Base-by-base conservation (phyloP, 2,329 filamentous ascomycete species). In the Coniosporium uncinatum region DNA sequence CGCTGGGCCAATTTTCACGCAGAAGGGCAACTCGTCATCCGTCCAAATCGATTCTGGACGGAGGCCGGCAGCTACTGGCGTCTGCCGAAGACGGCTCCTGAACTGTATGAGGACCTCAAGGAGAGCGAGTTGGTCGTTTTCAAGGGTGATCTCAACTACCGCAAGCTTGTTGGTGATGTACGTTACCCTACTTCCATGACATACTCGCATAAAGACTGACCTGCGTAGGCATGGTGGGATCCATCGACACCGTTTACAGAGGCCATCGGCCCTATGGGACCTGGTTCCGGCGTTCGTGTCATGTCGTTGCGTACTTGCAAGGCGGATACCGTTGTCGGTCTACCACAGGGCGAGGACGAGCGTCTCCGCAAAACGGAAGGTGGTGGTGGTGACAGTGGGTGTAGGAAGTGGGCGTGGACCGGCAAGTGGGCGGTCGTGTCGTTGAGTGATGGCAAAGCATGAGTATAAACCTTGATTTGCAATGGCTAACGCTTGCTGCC, bases 361-460 rank as follows among this genome's bases (percentile, higher is more conserved):
- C 79, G 82, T 59, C 69, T 97, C 40, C 80, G 75, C 50, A 70
- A 75, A 6, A 75, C 67, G 40, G 80, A 86, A 40, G 80, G 75
- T 14, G 86, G 85, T 1, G 86, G 85, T 3, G 85, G 82, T 14
- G 41, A 44, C 16, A 31, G 17, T 33, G 42, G 42, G 5, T 75
- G 79, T 19, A 75, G 93, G 42, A 85, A 87, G 61, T 97, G 91
- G 91, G 90, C 88, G 1, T 97, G 90, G 90, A 85, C 79, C 56
- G 91, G 91, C 33, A 96, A 96, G 64, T 97, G 88, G 86, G 91
- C 91, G 5, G 88, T 97, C n/a, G 82, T 95, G 4, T 89, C 87
- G 22, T 88, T 90, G 54, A 88, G 76, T 36, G 76, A 83, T 51
- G 85, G 85, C 11, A 29, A 29, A n/a, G 24, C 24, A 8, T 29